These are phyloP conservation scores for Fusarium tanahbumbuense DNA, from an alignment of 2,329 filamentous ascomycete species.

Conservation along the genomic window DNA sequence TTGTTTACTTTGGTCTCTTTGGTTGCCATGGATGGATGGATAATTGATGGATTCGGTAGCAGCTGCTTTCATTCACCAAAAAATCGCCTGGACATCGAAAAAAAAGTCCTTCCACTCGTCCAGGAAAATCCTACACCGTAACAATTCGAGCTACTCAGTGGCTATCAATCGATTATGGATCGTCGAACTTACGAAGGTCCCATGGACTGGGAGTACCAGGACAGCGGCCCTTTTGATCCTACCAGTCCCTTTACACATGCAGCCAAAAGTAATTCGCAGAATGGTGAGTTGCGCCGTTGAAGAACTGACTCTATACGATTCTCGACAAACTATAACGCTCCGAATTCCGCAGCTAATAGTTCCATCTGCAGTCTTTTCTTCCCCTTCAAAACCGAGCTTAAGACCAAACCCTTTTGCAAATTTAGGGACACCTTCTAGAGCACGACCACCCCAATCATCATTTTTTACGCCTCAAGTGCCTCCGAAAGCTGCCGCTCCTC, in stretches of 20 bases:
- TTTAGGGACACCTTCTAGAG: slow-evolving; percentile 56
- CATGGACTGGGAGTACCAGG: slow-evolving; percentile 76
- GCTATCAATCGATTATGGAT: slow-evolving; percentile 56
- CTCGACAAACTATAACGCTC: background rate
- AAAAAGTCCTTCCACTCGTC: background rate
- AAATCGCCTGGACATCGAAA: slow-evolving; percentile 18
- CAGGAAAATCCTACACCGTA: slow-evolving; percentile 8
- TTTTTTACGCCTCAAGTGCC: slow-evolving; percentile 60
- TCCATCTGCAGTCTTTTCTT: slow-evolving; percentile 50
- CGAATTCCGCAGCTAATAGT: slow-evolving; percentile 35
- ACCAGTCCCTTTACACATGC: slow-evolving; percentile 71
- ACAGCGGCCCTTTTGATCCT: slow-evolving; percentile 66
- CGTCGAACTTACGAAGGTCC: slow-evolving; percentile 68
- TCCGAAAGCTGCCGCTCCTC: slow-evolving; percentile 58
- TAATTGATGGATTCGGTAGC: slow-evolving; percentile 31
- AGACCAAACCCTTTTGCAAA: slow-evolving; percentile 53
- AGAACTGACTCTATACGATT: background rate
- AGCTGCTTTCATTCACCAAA: slow-evolving; percentile 24
- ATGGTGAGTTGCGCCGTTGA: slow-evolving; percentile 52
- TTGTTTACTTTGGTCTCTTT: slow-evolving; percentile 52
- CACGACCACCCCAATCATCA: slow-evolving; percentile 57
- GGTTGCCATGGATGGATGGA: slow-evolving; percentile 45
- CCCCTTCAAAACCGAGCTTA: slow-evolving; percentile 52
- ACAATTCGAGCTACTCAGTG: slow-evolving; percentile 19
- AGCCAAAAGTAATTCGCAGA: slow-evolving; percentile 55